Evolutionary conservation across 345 rosid genomes (phyloP).

Genomic region (Lepidium didymum): DNA sequence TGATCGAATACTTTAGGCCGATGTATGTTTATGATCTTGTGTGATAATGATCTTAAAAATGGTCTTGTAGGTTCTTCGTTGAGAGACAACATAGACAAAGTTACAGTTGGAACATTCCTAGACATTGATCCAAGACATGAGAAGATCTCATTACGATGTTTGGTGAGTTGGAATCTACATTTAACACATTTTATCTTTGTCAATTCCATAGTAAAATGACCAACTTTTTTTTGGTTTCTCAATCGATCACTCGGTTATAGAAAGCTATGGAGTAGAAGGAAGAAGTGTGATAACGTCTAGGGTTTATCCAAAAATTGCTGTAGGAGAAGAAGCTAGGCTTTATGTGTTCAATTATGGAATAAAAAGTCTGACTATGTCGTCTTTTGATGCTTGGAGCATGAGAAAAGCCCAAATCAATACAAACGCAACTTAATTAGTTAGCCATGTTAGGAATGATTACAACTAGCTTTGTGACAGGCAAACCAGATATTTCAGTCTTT

Average conservation of each 20-base stretch:
- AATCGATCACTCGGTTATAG: constrained; percentile 45
- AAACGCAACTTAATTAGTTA: not conserved
- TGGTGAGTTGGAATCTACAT: constrained; percentile 25
- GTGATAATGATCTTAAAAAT: not conserved
- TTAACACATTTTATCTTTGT: not conserved
- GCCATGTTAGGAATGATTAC: not conserved
- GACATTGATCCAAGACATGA: constrained; percentile 36
- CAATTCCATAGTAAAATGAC: not conserved
- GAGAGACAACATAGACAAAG: constrained; percentile 24
- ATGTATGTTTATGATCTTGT: not conserved
- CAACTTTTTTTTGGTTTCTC: not conserved
- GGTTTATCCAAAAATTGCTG: constrained; percentile 43
- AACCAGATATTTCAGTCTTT: not conserved
- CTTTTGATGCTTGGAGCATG: constrained; percentile 57
- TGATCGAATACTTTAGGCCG: not conserved
- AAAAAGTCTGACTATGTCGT: constrained; percentile 27
- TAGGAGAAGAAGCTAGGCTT: constrained; percentile 28
- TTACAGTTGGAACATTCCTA: constrained; percentile 33
- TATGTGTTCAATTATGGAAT: constrained; percentile 47
- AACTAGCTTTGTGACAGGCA: not conserved
- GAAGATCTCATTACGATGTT: constrained; percentile 44
- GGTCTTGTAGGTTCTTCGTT: constrained; percentile 44
- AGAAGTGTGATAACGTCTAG: constrained; percentile 49
- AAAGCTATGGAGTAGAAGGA: constrained; percentile 48
- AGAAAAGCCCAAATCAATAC: constrained; percentile 35